Evolutionary conservation across 768 basidiomycete species (phyloP).

Genomic region (Phylloporus sp.): DNA sequence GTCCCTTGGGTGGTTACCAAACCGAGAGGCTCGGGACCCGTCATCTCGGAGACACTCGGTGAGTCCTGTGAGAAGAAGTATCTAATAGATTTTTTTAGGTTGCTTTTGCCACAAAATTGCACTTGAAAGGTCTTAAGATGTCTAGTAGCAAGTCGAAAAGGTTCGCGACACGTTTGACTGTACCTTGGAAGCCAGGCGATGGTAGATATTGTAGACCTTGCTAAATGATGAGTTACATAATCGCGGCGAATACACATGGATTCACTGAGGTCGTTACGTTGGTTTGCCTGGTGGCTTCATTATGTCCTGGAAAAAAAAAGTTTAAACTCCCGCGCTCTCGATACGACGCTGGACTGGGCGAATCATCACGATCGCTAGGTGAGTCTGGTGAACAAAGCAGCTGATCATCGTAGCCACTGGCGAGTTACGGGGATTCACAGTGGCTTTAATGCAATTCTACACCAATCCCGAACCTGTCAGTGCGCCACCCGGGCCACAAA

Average conservation of each 20-base stretch:
- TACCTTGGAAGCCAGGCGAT: neutral
- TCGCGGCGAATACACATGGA: neutral
- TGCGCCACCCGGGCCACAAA: neutral
- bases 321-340: neutral
- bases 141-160: no score
- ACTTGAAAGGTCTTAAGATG: no score
- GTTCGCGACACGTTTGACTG: neutral
- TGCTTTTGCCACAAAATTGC: no score
- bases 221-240: neutral
- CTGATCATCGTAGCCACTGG: neutral
- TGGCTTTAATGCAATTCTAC: no score
- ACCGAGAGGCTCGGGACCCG: neutral
- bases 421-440: neutral
- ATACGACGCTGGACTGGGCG: neutral
- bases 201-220: neutral
- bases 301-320: neutral
- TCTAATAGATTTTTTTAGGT: no score
- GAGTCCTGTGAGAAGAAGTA: constrained; percentile 1
- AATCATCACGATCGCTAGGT: neutral
- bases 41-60: neutral
- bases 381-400: neutral
- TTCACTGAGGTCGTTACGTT: neutral
- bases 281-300: neutral
- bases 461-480: neutral
- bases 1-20: neutral